These are phyloP conservation scores for Aspergillus spinulosporus DNA, from an alignment of 2,329 filamentous ascomycete genomes.

Conservation along the genomic window DNA sequence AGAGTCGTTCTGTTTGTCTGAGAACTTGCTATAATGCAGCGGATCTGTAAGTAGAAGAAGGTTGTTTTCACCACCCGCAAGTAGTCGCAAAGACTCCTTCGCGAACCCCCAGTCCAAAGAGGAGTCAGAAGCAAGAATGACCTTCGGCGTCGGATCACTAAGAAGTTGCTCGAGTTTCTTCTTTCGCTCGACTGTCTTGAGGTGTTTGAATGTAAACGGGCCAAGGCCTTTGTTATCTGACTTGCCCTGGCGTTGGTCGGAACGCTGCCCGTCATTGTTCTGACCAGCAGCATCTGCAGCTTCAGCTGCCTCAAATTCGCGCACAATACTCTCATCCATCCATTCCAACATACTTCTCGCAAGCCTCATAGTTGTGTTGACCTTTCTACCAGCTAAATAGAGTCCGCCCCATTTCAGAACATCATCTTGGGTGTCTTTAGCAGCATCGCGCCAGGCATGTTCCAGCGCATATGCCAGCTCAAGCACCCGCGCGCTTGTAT, in stretches of 20 bases:
- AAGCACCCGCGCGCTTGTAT: conserved; percentile 90
- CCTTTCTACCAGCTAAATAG: conserved; percentile 82
- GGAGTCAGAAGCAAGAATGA: conserved; percentile 87
- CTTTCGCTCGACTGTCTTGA: conserved; percentile 79
- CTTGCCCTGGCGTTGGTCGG: conserved; percentile 38
- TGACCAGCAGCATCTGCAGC: conserved; percentile 42
- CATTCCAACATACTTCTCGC: conserved; percentile 96
- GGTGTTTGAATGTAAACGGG: conserved; percentile 86
- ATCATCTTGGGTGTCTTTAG: conserved; percentile 51
- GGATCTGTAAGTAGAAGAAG: conserved; percentile 84
- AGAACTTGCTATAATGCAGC: conserved; percentile 31
- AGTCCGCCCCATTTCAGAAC: conserved; percentile 58
- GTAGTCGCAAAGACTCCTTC: conserved; percentile 69
- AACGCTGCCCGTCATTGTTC: conserved; percentile 44
- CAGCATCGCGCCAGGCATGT: conserved; percentile 78
- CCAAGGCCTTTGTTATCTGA: conserved; percentile 53
- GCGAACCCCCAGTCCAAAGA: conserved; percentile 96
- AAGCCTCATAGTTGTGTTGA: conserved; percentile 84
- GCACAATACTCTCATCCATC: conserved; percentile 96
- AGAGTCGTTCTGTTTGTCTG: conserved; percentile 28
- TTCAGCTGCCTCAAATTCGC: conserved; percentile 75
- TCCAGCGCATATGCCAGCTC: conserved; percentile 91
- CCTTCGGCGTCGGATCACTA: conserved; percentile 56
- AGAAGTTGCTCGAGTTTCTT: conserved; percentile 74
- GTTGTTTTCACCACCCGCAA: conserved; percentile 77